Conservation (phyloP, 129 eudicot species). For the Flaveria bidentis region DNA sequence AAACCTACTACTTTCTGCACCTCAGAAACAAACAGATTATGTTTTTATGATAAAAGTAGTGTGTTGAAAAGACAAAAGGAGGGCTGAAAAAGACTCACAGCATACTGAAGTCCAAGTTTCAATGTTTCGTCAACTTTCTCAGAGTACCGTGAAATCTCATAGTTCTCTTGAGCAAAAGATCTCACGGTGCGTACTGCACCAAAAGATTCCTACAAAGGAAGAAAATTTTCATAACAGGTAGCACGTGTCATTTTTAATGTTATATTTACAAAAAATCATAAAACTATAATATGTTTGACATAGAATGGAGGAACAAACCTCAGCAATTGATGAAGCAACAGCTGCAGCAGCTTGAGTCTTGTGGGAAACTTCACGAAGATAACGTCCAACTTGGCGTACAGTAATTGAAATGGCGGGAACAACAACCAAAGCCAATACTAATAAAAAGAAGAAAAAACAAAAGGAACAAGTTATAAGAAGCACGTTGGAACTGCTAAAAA, state of each 20-base stretch:
- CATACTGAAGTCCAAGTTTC: conserved; percentile 82
- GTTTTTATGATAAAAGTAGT: not conserved
- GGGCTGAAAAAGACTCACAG: conserved; percentile 54
- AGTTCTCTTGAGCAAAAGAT: conserved; percentile 85
- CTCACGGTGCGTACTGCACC: conserved; percentile 94
- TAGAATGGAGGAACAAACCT: conserved; percentile 47
- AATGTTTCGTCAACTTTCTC: conserved; percentile 86
- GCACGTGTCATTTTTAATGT: conserved; percentile 1
- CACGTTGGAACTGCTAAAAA: not conserved
- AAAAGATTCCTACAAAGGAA: conserved; percentile 68
- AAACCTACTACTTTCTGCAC: conserved; percentile 78
- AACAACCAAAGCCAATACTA: conserved; percentile 82
- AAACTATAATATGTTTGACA: not conserved
- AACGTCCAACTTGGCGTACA: conserved; percentile 88
- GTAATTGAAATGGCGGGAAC: conserved; percentile 78
- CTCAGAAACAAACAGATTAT: conserved; percentile 11
- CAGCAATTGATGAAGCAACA: conserved; percentile 90
- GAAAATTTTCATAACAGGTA: not conserved
- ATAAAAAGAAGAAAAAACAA: conserved; percentile 13
- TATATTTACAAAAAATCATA: not conserved
- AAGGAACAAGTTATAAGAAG: conserved; percentile 14
- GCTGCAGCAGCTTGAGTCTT: conserved; percentile 98
- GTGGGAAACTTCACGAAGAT: conserved; percentile 88
- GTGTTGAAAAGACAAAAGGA: not conserved
- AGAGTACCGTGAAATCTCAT: conserved; percentile 63